These are phyloP conservation scores for Candida takata DNA, from an alignment of 805 yeast species.

Conservation along the genomic window DNA sequence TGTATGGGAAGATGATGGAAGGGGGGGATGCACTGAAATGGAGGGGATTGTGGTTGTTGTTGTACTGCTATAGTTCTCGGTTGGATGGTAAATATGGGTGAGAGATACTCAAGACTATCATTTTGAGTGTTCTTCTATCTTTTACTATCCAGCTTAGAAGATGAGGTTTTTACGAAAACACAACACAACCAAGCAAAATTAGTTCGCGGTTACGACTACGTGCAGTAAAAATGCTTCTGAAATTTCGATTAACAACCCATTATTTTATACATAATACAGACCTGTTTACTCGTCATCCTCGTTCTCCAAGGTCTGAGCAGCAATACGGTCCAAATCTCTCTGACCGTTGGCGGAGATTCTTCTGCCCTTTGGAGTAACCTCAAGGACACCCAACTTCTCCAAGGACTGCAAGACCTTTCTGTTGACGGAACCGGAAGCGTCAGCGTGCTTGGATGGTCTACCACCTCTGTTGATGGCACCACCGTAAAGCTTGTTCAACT, in stretches of 20 bases:
- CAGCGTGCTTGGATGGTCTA: constrained; percentile 97
- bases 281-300: constrained; percentile 51
- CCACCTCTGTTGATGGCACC: constrained; percentile 98
- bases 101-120: too few species aligned
- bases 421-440: constrained; percentile 99
- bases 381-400: constrained; percentile 96
- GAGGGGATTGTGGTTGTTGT: too few species aligned
- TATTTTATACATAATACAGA: constrained; percentile 5
- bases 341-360: constrained; percentile 98
- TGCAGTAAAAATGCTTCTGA: not conserved
- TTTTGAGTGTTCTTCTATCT: too few species aligned
- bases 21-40: not conserved
- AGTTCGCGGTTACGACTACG: too few species aligned
- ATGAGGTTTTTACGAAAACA: too few species aligned
- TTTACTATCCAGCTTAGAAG: too few species aligned
- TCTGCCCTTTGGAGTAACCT: constrained; percentile 96
- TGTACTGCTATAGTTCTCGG: too few species aligned
- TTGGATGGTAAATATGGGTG: too few species aligned
- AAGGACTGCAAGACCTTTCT: constrained; percentile 97
- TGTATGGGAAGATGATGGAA: not conserved
- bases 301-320: constrained; percentile 95
- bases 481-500: constrained; percentile 98
- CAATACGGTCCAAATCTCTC: constrained; percentile 99
- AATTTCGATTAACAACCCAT: constrained; percentile 4
- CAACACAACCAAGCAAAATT: too few species aligned